Base-by-base conservation (phyloP, 495 filamentous ascomycete genomes). In the Neurospora africana region DNA sequence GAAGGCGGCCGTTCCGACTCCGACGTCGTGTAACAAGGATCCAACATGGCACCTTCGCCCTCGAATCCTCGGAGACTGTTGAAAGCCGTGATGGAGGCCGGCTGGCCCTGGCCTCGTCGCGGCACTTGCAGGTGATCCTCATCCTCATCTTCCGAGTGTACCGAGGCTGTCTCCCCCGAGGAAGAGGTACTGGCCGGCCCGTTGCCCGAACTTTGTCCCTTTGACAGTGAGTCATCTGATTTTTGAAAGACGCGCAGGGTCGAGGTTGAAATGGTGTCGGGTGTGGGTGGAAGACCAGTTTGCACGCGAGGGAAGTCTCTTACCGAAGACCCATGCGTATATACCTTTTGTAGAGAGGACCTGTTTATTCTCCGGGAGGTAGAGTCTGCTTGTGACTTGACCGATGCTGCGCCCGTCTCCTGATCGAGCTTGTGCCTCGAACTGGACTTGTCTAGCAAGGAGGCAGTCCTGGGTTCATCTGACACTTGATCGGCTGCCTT, bases 211-310 rank as follows among this genome's bases (percentile, higher is more conserved):
- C 44, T 71, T 23, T 75, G 72, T 13, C 79, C 78, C 15, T 71
- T 70, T 9, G 78, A 75, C 23, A 79, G 47, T 35, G 79, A 80
- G 53, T 84, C 82, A 53, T 80, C 80, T 7, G 81, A 83, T 67
- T 76, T 77, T 35, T 81, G 75, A 65, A 75, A 81, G 40, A 78
- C 80, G 33, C 80, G 79, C 40, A 88, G 79, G 1, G 85, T 86
- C 17, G 82, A 83, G 4, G 85, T 86, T 6, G 84, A 84, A 27
- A 88, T 80, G 0, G 86, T 88, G 73, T 88, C 86, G 0, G 86
- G 86, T 3, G 86, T 87, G 10, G 86, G 86, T 47, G 86, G 86
- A 19, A 87, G 78, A 33, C 75, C 73, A 7, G 82, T 80, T 9
- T 74, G 74, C 41, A 76, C 78, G 23, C 38, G 71, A 10, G 73